Evolutionary conservation across 2,329 filamentous ascomycete genomes (phyloP), one percentile per base, ranked within the genome.

Genomic region (Phyllosticta citrichinensis): DNA sequence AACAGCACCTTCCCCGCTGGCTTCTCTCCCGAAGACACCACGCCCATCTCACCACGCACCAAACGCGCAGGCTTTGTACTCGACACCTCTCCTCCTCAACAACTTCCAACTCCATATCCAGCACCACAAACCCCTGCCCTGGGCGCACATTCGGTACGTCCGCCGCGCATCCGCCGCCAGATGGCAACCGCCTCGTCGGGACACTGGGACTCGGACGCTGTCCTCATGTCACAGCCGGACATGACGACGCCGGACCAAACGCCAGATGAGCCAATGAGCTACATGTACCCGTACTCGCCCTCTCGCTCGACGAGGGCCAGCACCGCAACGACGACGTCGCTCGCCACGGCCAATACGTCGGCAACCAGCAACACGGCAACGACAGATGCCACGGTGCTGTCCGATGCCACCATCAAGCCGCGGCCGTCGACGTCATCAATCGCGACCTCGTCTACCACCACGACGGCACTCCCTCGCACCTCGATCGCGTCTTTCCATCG

Each of bases 141-240:
- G 2, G 33, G 33, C 1, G 33, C 33, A 14, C 2, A 40, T 40
- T 10, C 33, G 14, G 40, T 47, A 5, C 40, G 40, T n/a, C 40
- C 40, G 40, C 40, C 40, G 17, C 40, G 40, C 40, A n/a, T 19
- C 14, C 40, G 40, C 40, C 40, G 40, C 40, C 40, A 47, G n/a
- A 3, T n/a, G 2, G 17, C 40, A 4, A 19, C 5, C 14, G n/a
- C 6, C 40, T 47, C 40, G 17, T 47, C 40, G 2, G 68, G 71
- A 5, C 60, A 68, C 30, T 74, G 72, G 72, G 70, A 74, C 57
- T 73, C 70, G 9, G 70, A 74, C 56, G 68, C 68, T 0, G 53
- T 74, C 12, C 64, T 74, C 20, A 74, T 74, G 71, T 66, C 68
- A n/a, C 64, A 68, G 53, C 57, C 63, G 14, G 63, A 62, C 1